These are phyloP conservation scores for Lachancea kluyveri DNA, from an alignment of 805 yeast genomes.

Conservation along the genomic window DNA sequence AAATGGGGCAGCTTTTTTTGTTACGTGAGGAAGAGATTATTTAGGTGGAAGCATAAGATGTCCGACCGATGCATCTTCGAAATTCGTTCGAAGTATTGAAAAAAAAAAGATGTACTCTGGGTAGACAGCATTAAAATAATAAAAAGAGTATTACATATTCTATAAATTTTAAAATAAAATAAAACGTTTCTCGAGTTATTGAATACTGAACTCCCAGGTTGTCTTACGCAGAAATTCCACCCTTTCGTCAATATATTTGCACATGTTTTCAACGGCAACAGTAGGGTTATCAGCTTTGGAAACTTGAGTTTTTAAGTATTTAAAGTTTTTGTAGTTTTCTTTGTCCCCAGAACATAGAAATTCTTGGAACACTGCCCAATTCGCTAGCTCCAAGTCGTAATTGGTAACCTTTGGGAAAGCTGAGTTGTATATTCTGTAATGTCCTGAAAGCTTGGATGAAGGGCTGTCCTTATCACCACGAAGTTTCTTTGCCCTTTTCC, in stretches of 20 bases:
- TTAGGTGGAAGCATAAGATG: too few species aligned
- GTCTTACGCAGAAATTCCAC: constrained; percentile 11
- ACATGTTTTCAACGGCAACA: constrained; percentile 17
- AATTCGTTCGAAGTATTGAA: too few species aligned
- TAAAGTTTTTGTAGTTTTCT: constrained; percentile 13
- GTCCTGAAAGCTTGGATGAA: too few species aligned
- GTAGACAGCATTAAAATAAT: too few species aligned
- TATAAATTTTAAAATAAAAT: too few species aligned
- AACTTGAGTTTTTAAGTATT: constrained; percentile 15
- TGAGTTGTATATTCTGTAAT: constrained; percentile 17
- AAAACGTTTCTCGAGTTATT: too few species aligned
- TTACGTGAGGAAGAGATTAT: too few species aligned
- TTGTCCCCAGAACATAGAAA: constrained; percentile 14
- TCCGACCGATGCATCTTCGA: too few species aligned
- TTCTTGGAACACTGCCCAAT: constrained; percentile 18
- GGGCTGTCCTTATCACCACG: too few species aligned
- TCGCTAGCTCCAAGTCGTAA: constrained; percentile 25
- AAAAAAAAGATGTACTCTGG: too few species aligned
- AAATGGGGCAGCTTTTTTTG: too few species aligned
- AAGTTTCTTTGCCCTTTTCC: constrained; percentile 10
- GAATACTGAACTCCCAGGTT: constrained; percentile 11
- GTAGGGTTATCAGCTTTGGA: constrained; percentile 7
- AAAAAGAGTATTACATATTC: too few species aligned
- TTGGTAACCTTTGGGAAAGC: constrained; percentile 13
- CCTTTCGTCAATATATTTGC: constrained; percentile 21